Percentiles rank a stretch among this genome's conserved stretches.
Evolutionary conservation across 148 eudicot genomes (phyloP).

Genomic region (Euryodendron excelsum): DNA sequence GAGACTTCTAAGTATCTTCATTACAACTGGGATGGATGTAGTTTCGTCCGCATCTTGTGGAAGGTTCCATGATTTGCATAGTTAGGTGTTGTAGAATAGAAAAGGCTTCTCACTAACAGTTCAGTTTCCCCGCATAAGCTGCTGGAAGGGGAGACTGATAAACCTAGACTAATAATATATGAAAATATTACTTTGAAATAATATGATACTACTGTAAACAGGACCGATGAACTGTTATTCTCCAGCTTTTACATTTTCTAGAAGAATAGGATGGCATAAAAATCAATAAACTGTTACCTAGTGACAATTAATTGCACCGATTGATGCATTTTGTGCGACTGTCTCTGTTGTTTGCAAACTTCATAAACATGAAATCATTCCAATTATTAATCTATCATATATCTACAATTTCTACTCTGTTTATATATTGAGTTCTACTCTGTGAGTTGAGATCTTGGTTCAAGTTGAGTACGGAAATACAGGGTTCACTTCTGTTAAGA

Average conservation of each 20-base stretch:
- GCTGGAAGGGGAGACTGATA: not conserved
- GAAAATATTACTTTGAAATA: not conserved
- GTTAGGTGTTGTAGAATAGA: constrained; percentile 4
- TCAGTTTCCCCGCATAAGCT: not conserved
- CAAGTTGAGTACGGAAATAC: no score
- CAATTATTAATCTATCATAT: no score
- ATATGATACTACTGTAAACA: not conserved
- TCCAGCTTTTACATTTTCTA: no score
- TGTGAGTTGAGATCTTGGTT: no score
- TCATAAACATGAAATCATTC: no score
- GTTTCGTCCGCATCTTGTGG: constrained; percentile 8
- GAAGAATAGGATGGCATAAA: no score
- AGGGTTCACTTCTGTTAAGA: no score
- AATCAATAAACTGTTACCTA: not conserved
- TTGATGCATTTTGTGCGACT: no score
- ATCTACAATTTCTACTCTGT: no score
- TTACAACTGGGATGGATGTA: constrained; percentile 2
- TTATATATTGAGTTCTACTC: no score
- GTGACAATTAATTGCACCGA: no score
- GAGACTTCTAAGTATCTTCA: not conserved
- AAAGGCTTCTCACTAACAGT: not conserved
- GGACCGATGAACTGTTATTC: not conserved
- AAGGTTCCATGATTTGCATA: not conserved
- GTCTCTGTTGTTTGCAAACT: no score
- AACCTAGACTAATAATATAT: not conserved